Base-by-base conservation (phyloP, 768 basidiomycete genomes). In the Tulasnella calospora region DNA sequence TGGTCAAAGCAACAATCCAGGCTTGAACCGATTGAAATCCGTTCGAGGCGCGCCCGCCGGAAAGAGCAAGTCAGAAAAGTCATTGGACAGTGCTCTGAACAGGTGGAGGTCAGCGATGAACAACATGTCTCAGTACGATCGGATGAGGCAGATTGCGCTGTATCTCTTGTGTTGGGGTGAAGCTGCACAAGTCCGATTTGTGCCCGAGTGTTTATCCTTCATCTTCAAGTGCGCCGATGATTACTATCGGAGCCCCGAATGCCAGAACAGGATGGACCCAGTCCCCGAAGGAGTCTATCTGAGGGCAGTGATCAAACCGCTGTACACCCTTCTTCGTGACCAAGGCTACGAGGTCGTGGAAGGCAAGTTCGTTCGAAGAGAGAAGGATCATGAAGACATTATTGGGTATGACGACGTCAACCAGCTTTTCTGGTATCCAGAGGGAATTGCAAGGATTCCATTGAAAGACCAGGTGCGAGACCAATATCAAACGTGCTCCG, bases 171-270 rank as follows among this genome's bases (percentile, higher is more conserved):
- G 94, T 80, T 99, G 98, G 98, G 98, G 97, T 76, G 98, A 99
- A 85, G 96, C 95, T 0, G 97, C 98, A 9, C 96, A 98, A 83
- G 95, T 99, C 57, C 92, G 98, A 17, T 99, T 99, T 84, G 89
- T 94, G 19, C 97, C 98, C 2, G 98, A 99, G 84, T 96, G 95
- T 82, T 86, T 99, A 70, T 98, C 96, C 86, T 99, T 98, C 88
- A 98, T 99, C 85, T 99, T 99, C 92, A 99, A 99, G 86, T 99
- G 98, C 83, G 98, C 98, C 17, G 98, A 99, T 83, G 98, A 99
- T 86, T 99, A 98, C 85, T 99, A 99, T 84, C 96, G 98, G 38
- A 95, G 94, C 5, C 91, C 97, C n/a, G 98, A 99, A 82, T 99
- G 98, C 82, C 98, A 99, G 85, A 94, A 90, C 83, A 88, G 95